phyloP scores from a whole-genome alignment of 129 eudicot genomes.

The Pulicaria dysenterica region DNA sequence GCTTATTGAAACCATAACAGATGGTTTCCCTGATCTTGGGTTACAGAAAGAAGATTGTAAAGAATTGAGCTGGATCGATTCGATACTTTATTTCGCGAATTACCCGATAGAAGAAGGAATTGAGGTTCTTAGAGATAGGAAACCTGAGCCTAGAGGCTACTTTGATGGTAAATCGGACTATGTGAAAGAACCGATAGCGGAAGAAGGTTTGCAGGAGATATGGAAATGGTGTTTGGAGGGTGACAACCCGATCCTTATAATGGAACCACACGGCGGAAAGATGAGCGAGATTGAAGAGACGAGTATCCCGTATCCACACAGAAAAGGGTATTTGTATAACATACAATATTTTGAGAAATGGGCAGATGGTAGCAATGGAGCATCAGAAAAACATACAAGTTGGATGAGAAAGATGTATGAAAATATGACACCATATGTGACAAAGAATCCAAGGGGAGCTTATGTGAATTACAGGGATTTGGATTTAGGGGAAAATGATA shows the following conservation, averaged over 20 bases:
- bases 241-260: conserved; percentile 14
- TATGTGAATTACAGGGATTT: conserved; percentile 31
- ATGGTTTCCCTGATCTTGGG: conserved; percentile 7
- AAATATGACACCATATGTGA: conserved; percentile 30
- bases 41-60: not conserved
- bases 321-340: conserved; percentile 30
- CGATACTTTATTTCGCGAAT: not conserved
- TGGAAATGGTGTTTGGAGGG: conserved; percentile 33
- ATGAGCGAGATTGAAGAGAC: conserved; percentile 27
- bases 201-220: conserved; percentile 13
- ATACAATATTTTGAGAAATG: conserved; percentile 18
- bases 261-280: conserved; percentile 32
- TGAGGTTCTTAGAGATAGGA: conserved; percentile 24
- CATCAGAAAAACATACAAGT: not conserved
- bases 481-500: conserved; percentile 19
- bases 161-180: conserved; percentile 24
- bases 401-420: conserved; percentile 28
- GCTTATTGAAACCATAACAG: not conserved
- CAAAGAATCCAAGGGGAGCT: conserved; percentile 24
- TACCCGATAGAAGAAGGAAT: not conserved
- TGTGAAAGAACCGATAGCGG: conserved; percentile 19
- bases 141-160: conserved; percentile 10
- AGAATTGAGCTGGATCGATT: conserved; percentile 6
- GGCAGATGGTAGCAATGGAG: not conserved
- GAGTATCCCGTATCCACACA: conserved; percentile 11